A percentile compares a stretch with the other conserved stretches of the same genome.
phyloP scores from a whole-genome alignment of 306 rosid species.

The Rosa persica region DNA sequence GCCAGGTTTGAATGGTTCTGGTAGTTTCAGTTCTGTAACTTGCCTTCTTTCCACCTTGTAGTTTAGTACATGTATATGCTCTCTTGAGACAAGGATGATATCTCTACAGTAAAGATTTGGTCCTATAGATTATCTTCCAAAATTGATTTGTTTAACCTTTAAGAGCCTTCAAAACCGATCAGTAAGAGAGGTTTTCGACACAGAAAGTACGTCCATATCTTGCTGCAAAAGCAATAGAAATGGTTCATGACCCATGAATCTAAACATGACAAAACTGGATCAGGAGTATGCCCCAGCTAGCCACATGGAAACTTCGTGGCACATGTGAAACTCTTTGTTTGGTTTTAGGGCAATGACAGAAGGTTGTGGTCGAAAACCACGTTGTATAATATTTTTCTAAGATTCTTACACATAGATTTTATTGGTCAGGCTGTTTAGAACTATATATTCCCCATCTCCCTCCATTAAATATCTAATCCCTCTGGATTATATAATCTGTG shows the following conservation, averaged over 20 bases:
- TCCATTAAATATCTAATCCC: background rate
- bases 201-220: background rate
- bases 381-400: background rate
- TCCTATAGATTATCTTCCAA: background rate
- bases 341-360: slow-evolving; percentile 8
- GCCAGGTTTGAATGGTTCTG: slow-evolving; percentile 53
- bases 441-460: background rate
- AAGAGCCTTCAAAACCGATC: background rate
- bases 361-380: background rate
- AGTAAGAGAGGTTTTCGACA: background rate
- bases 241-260: background rate
- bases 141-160: background rate
- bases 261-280: background rate
- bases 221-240: slow-evolving; percentile 6
- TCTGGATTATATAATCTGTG: background rate
- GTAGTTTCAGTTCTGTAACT: slow-evolving; percentile 26
- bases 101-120: background rate
- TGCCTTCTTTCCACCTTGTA: background rate
- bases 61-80: background rate
- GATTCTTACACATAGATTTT: background rate
- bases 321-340: background rate
- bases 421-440: background rate
- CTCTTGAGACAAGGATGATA: background rate
- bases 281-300: background rate
- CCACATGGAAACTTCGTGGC: slow-evolving; percentile 4